phyloP scores from a whole-genome alignment of 2,329 filamentous ascomycete species.

The Thielaviopsis euricoi region DNA sequence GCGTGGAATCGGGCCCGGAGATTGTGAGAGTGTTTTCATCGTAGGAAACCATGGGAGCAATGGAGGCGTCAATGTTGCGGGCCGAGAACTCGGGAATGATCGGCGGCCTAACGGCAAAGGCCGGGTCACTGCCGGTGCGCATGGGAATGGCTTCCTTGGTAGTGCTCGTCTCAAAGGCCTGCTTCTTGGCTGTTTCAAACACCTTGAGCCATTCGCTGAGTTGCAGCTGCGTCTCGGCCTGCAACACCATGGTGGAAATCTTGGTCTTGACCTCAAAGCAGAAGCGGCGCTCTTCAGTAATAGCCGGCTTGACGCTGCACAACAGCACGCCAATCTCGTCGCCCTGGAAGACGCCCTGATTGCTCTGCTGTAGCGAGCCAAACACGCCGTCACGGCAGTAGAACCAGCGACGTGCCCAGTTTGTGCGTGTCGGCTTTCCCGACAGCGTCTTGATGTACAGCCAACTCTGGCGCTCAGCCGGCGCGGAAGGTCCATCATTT shows the following conservation, averaged over 20 bases:
- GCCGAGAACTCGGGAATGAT: slow-evolving; percentile 82
- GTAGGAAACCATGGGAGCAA: slow-evolving; percentile 21
- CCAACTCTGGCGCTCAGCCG: slow-evolving; percentile 85
- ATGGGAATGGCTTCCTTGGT: slow-evolving; percentile 30
- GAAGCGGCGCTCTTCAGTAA: slow-evolving; percentile 84
- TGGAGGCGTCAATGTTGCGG: slow-evolving; percentile 52
- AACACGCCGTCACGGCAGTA: slow-evolving; percentile 94
- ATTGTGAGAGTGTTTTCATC: slow-evolving; percentile 22
- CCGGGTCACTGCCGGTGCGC: slow-evolving; percentile 44
- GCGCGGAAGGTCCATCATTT: slow-evolving; percentile 20
- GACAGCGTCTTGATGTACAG: slow-evolving; percentile 66
- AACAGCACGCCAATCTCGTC: slow-evolving; percentile 91
- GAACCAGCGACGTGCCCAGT: slow-evolving; percentile 86
- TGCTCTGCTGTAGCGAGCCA: slow-evolving; percentile 75
- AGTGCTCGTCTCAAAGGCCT: slow-evolving; percentile 62
- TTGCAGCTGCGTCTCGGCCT: slow-evolving; percentile 82
- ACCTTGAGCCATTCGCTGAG: slow-evolving; percentile 90
- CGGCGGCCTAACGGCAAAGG: slow-evolving; percentile 83
- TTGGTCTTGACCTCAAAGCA: slow-evolving; percentile 99
- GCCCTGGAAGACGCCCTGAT: slow-evolving; percentile 79
- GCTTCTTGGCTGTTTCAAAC: slow-evolving; percentile 87
- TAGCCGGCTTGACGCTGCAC: slow-evolving; percentile 80
- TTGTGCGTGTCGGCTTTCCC: slow-evolving; percentile 78
- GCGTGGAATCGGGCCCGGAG: slow-evolving; percentile 24
- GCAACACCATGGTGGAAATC: slow-evolving; percentile 72